Percentiles rank a stretch among this genome's conserved stretches.
Evolutionary conservation across 2,329 filamentous ascomycete genomes (phyloP).

Genomic region (Botrytis byssoidea): DNA sequence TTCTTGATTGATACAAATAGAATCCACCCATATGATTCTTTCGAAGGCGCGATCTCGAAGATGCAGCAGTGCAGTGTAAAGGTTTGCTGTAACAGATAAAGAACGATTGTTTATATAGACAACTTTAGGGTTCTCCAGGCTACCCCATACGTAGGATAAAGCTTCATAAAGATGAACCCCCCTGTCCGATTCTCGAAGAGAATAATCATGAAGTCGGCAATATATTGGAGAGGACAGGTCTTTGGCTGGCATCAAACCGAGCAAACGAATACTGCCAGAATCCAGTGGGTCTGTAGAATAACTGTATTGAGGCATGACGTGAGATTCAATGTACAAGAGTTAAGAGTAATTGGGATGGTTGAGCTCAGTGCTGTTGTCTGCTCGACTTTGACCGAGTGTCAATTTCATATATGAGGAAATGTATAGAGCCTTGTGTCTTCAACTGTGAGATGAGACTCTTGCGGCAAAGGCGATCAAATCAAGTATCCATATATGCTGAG

Average conservation of each 20-base stretch:
- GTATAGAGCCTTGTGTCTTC: background rate
- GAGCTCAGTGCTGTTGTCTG: background rate
- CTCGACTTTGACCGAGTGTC: background rate
- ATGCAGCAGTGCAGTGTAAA: conserved; percentile 18
- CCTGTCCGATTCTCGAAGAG: background rate
- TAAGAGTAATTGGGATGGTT: background rate
- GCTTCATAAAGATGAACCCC: conserved; percentile 15
- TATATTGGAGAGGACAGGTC: background rate
- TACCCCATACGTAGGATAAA: conserved; percentile 24
- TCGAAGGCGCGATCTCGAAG: conserved; percentile 18
- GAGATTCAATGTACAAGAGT: background rate
- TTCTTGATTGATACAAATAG: conserved; percentile 15
- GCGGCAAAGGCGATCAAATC: background rate
- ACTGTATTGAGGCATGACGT: background rate
- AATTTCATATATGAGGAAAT: background rate
- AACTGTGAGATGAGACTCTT: background rate
- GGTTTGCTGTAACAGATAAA: conserved; percentile 20
- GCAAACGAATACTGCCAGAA: background rate
- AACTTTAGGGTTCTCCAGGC: background rate
- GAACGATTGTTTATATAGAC: background rate
- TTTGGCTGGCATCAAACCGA: background rate
- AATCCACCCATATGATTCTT: conserved; percentile 17
- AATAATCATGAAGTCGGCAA: background rate
- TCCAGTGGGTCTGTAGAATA: background rate
- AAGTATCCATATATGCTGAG: background rate